Evolutionary conservation across 2,329 filamentous ascomycete genomes (phyloP).

Genomic region (Claviceps arundinis): DNA sequence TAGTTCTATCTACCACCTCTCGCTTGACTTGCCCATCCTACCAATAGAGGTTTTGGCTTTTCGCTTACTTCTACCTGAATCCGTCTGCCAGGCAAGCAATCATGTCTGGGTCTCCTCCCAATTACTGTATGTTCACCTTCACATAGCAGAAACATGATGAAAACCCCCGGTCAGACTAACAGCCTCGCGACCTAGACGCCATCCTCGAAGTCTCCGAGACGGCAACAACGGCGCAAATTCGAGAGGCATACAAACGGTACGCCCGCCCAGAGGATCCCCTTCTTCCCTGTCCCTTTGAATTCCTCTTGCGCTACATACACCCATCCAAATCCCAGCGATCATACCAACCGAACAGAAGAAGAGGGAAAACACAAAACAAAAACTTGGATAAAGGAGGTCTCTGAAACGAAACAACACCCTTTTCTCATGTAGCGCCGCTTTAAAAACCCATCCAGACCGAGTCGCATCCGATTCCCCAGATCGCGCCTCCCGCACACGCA

Average conservation of each 20-base stretch:
- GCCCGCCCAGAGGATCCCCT: constrained; percentile 1
- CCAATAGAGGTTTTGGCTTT: not conserved
- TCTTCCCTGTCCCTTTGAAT: too few relatives aligned
- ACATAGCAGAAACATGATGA: too few relatives aligned
- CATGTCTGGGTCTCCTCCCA: constrained; percentile 33
- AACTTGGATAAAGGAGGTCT: not conserved
- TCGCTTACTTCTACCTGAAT: not conserved
- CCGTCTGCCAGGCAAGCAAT: constrained; percentile 5
- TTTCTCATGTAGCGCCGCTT: constrained; percentile 48
- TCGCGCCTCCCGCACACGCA: constrained; percentile 64
- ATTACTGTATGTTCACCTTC: constrained; percentile 38
- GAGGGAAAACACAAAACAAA: not conserved
- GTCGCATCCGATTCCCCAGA: constrained; percentile 76
- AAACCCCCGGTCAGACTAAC: not conserved
- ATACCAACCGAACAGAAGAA: not conserved
- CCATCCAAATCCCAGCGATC: not conserved
- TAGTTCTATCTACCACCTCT: too few relatives aligned
- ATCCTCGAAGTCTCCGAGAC: constrained; percentile 60
- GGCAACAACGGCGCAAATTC: constrained; percentile 71
- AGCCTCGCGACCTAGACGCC: constrained; percentile 39
- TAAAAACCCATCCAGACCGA: constrained; percentile 89
- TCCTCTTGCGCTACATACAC: not conserved
- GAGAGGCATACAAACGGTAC: constrained; percentile 87
- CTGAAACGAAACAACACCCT: too few relatives aligned
- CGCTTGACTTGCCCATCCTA: too few relatives aligned